Percentiles rank a stretch among this genome's conserved stretches.
These are phyloP conservation scores for Iberis amara DNA, from an alignment of 441 rosid species.

Conservation along the genomic window DNA sequence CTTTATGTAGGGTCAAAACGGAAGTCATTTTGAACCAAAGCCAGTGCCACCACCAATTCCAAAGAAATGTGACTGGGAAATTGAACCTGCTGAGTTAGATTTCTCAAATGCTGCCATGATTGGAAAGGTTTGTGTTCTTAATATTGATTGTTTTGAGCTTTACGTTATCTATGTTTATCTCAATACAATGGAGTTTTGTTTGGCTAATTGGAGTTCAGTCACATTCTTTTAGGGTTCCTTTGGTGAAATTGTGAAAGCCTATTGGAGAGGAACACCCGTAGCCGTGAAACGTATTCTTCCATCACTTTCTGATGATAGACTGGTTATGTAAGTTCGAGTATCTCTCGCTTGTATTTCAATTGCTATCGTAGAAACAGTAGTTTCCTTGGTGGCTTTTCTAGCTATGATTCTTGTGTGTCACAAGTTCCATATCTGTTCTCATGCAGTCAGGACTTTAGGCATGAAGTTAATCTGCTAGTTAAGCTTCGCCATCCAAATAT, in stretches of 20 bases:
- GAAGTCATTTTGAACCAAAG: conserved; percentile 96
- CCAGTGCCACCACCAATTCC: conserved; percentile 91
- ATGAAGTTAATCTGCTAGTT: conserved; percentile 92
- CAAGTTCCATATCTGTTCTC: conserved; percentile 19
- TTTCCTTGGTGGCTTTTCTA: neutral
- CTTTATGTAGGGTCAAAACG: conserved; percentile 69
- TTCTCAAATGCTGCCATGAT: conserved; percentile 65
- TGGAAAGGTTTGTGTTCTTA: conserved; percentile 60
- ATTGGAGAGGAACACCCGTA: conserved; percentile 98
- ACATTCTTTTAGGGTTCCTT: conserved; percentile 69
- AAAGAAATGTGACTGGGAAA: conserved; percentile 98
- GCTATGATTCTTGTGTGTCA: too few species aligned
- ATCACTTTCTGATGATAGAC: conserved; percentile 94
- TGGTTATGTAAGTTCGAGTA: conserved; percentile 77
- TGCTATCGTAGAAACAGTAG: neutral
- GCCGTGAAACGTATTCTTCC: conserved; percentile 98
- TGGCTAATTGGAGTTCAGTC: conserved; percentile 26
- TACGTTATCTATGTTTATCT: neutral
- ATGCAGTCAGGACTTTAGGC: conserved; percentile 97
- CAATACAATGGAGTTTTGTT: neutral
- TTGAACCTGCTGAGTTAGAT: conserved; percentile 93
- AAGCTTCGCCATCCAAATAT: conserved; percentile 98
- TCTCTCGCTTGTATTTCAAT: neutral
- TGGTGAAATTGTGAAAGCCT: conserved; percentile 92
- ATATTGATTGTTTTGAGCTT: neutral